These are phyloP conservation scores for Yamadazyma dushanensis DNA, from an alignment of 1,139 yeast species.

Conservation along the genomic window DNA sequence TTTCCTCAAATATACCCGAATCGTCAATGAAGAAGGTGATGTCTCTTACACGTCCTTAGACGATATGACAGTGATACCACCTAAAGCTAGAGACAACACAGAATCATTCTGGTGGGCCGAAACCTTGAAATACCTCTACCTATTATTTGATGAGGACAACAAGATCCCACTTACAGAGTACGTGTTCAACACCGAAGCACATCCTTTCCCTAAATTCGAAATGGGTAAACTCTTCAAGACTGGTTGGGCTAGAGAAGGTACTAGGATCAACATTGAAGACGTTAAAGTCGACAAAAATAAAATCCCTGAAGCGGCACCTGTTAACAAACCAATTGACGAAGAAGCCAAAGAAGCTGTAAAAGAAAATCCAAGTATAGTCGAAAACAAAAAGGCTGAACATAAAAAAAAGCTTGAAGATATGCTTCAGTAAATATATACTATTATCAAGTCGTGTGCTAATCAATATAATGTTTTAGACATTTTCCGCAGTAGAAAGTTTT, in stretches of 20 bases:
- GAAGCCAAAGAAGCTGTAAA: conserved; percentile 38
- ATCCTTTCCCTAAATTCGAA: conserved; percentile 78
- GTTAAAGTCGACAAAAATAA: conserved; percentile 29
- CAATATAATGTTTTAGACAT: not conserved
- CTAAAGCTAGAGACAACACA: conserved; percentile 64
- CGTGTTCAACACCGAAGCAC: conserved; percentile 92
- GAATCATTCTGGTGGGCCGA: conserved; percentile 96
- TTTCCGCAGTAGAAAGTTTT: conserved; percentile 3
- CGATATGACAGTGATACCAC: conserved; percentile 65
- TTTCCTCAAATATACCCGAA: conserved; percentile 59
- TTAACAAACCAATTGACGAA: conserved; percentile 38
- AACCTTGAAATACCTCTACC: conserved; percentile 83
- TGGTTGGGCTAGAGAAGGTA: conserved; percentile 54
- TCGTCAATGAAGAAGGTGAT: conserved; percentile 52
- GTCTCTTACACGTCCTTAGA: conserved; percentile 64
- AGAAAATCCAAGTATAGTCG: conserved; percentile 31
- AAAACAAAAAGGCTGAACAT: conserved; percentile 24
- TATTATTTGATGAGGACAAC: conserved; percentile 69
- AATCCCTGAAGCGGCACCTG: conserved; percentile 47
- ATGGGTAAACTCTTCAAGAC: conserved; percentile 57
- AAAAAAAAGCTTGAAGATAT: conserved; percentile 8
- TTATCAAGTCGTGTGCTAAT: not conserved
- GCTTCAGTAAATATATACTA: conserved; percentile 1
- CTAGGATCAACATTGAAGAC: conserved; percentile 20
- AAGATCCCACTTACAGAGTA: conserved; percentile 61